A percentile compares a stretch with the other conserved stretches of the same genome.
Conservation (phyloP, 192 early-diverging fungal species). For the Coemansia interrupta region DNA sequence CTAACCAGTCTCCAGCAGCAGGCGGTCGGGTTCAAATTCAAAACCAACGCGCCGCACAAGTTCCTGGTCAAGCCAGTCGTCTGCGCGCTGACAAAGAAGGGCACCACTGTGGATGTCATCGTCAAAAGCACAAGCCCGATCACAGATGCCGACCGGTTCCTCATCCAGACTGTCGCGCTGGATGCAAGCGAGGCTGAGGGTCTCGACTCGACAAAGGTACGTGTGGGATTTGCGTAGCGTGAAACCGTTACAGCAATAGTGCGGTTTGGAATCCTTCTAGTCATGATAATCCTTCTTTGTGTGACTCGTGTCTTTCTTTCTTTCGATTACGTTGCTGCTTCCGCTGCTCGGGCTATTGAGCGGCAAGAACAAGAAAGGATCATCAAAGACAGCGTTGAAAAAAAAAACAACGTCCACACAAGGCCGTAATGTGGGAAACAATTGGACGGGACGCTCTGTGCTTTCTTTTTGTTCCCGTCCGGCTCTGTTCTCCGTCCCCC, state of each 20-base stretch:
- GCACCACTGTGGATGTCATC: conserved; percentile 50
- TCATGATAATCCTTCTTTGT: neutral
- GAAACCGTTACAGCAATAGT: neutral
- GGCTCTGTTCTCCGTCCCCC: too few species aligned
- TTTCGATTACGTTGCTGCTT: too few species aligned
- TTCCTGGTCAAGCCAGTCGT: conserved; percentile 58
- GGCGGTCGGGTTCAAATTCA: conserved; percentile 58
- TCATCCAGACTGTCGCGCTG: conserved; percentile 57
- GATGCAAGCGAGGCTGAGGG: conserved; percentile 41
- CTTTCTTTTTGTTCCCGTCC: conserved; percentile 1
- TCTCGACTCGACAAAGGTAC: conserved; percentile 56
- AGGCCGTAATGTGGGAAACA: too few species aligned
- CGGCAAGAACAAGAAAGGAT: too few species aligned
- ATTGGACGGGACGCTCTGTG: neutral
- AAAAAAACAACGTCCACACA: too few species aligned
- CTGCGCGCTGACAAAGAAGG: conserved; percentile 43
- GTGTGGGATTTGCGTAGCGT: conserved; percentile 1
- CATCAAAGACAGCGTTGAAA: too few species aligned
- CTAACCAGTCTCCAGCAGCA: conserved; percentile 45
- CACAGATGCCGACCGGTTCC: conserved; percentile 53
- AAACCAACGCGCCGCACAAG: conserved; percentile 60
- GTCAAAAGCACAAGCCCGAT: conserved; percentile 52
- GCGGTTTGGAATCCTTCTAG: neutral
- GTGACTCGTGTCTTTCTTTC: neutral
- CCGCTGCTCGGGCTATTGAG: neutral